Conservation (phyloP, 176 grass and related monocot species). For the Olyra latifolia region DNA sequence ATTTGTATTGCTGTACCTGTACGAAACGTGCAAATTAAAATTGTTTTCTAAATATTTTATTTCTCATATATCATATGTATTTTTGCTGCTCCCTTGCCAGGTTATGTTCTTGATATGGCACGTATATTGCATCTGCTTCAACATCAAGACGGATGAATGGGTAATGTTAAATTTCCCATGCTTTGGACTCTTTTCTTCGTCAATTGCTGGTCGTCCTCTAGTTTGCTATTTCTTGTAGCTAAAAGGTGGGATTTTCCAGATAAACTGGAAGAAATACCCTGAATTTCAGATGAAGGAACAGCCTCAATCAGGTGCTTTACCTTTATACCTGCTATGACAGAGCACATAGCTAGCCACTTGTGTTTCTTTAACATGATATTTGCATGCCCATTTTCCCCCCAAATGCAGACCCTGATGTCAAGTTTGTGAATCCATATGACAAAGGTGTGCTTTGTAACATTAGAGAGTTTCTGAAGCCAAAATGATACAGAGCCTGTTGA, state of each 20-base stretch:
- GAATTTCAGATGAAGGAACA: conserved; percentile 75
- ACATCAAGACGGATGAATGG: conserved; percentile 96
- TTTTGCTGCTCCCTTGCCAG: conserved; percentile 32
- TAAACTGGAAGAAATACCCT: conserved; percentile 97
- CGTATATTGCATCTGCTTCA: conserved; percentile 93
- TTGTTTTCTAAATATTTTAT: background rate
- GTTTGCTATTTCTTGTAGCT: conserved; percentile 54
- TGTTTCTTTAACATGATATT: conserved; percentile 19
- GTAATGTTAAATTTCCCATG: conserved; percentile 76
- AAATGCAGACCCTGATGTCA: conserved; percentile 51
- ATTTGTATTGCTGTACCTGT: conserved; percentile 27
- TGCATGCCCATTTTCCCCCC: background rate
- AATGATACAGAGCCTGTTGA: conserved; percentile 39
- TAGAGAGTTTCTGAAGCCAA: conserved; percentile 67
- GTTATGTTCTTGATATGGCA: conserved; percentile 90
- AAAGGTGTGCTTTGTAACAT: conserved; percentile 81
- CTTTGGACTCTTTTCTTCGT: conserved; percentile 76
- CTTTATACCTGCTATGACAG: background rate
- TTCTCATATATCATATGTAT: background rate
- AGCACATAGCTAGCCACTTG: background rate
- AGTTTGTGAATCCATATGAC: conserved; percentile 84
- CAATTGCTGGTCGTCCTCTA: conserved; percentile 55
- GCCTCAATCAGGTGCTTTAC: conserved; percentile 60
- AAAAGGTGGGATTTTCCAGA: conserved; percentile 79
- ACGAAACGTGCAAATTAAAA: background rate